These are phyloP conservation scores for Blastobotrys buckinghamii DNA, from an alignment of 1,139 yeast genomes.

Conservation along the genomic window DNA sequence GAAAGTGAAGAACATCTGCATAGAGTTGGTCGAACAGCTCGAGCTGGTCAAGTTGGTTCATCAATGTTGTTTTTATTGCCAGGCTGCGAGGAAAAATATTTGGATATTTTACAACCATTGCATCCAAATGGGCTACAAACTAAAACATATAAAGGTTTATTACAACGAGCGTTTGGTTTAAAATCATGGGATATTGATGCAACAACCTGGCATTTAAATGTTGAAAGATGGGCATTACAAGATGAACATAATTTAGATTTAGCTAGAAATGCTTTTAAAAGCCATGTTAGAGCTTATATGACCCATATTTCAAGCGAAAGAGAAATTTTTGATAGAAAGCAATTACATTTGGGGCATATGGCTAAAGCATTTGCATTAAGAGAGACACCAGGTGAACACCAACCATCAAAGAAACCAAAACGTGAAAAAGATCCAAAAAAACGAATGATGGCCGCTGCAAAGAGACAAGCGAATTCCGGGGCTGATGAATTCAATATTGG, in stretches of 20 bases:
- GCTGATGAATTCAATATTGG: slow-evolving; percentile 72
- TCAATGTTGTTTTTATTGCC: slow-evolving; percentile 79
- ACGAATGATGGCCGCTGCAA: slow-evolving; percentile 78
- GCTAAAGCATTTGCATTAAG: slow-evolving; percentile 93
- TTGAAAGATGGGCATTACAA: slow-evolving; percentile 82
- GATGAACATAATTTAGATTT: slow-evolving; percentile 53
- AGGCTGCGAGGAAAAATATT: slow-evolving; percentile 79
- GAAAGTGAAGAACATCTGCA: slow-evolving; percentile 91
- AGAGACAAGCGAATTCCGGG: slow-evolving; percentile 48
- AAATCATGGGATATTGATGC: slow-evolving; percentile 88
- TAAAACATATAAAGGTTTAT: slow-evolving; percentile 47
- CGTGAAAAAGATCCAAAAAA: slow-evolving; percentile 33
- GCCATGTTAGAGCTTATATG: slow-evolving; percentile 94
- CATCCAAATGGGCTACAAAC: slow-evolving; percentile 61
- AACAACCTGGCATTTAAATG: slow-evolving; percentile 89
- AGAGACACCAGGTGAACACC: slow-evolving; percentile 68
- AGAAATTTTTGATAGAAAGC: slow-evolving; percentile 68
- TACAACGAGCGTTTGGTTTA: slow-evolving; percentile 59
- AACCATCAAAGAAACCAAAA: slow-evolving; percentile 3
- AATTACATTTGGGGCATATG: slow-evolving; percentile 86
- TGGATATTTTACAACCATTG: slow-evolving; percentile 47
- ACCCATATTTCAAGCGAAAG: slow-evolving; percentile 84
- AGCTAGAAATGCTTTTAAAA: slow-evolving; percentile 77
- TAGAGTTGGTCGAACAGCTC: slow-evolving; percentile 93
- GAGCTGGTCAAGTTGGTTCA: slow-evolving; percentile 74